Base-by-base conservation (phyloP, 73 alveolate species). In the Paramecium biaurelia region DNA sequence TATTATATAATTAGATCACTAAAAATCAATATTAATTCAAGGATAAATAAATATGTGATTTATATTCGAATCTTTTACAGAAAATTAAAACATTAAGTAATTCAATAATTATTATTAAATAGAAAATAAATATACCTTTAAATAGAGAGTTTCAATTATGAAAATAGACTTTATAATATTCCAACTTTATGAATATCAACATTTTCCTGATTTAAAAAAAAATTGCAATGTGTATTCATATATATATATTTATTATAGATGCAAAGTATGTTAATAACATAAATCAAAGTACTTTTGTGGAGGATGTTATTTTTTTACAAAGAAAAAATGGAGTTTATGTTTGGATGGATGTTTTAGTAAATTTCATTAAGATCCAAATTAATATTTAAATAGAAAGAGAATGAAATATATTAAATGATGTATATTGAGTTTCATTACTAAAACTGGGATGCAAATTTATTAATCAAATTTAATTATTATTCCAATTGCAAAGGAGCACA, bases 391-490 rank as follows among this genome's bases (percentile, higher is more conserved):
- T 38, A 72, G 58, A 37, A 72, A 72, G 68, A 53, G 34, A 53
- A 53, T 53, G 68, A 53, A 53, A 18, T 53, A 53, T 18, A 53
- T 53, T 53, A 53, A 53, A 53, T 53, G 68, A 53, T 53, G 30
- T 18, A 53, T 53, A 9, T n/a, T 53, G 34, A 18, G 5, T 28
- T 30, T 63, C 84, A 63, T 32, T 63, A 63, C 20, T 63, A 30
- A 28, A 63, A 63, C 84, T 63, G 41, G 18, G 84, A 63, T 63
- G 84, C 41, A 43, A 79, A 79, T 43, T 79, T 20, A 79, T 24
- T 21, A 43, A 79, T 14, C 42, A 79, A 43, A 42, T 43, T 79
- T 43, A 79, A n/a, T 45, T 79, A 15, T 45, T 43, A 79, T 41
- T 41, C 56, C 28, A 38, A 14, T 9, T 42, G n/a, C 24, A 47